Evolutionary conservation across 2,329 filamentous ascomycete genomes (phyloP), one percentile per base, ranked within the genome.

Genomic region (Podosphaera fusca): DNA sequence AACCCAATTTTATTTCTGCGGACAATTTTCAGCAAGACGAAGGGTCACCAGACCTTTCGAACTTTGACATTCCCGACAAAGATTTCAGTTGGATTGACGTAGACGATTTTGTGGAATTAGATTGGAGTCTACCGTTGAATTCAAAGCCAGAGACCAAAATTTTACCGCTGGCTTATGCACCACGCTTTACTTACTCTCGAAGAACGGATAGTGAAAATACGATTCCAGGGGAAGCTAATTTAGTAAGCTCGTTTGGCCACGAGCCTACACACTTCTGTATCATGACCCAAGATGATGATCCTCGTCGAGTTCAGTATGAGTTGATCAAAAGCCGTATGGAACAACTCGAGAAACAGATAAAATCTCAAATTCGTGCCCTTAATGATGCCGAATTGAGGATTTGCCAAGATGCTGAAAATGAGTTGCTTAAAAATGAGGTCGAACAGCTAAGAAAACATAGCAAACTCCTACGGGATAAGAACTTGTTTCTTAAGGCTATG

Each of bases 1-100:
- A 85, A 64, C 78, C 75, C 61, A 74, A 75, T 31, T 64, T 65
- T 34, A 65, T 77, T 12, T 71, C 75, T 2, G 72, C 73, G 8
- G 68, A 79, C 56, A 71, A 76, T 53, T 71, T 72, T 2, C 74
- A 79, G 56, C 70, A 76, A 55, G 77, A 80, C 33, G 71, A 72
- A 2, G 75, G 77, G 7, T 77, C 77, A 6, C 78, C 78, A 2
- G 84, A 90, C 67, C 74, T 95, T 55, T 94, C 89, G 0, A 83
- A 84, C 56, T 98, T 98, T 67, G 90, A 83, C 0, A 98, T 98
- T 55, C 90, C 92, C 0, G 92, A 98, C 67, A 86, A 94, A 57
- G 92, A 98, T 65, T 82, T 88, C 63, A 88, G 84, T 57, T 98
- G 92, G 92, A 89, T 98, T 60, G 92, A 98, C 66, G 96, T 98